Evolutionary conservation across 306 rosid species (phyloP), one percentile per base, ranked within the genome.

Genomic region (Hylodesmum podocarpum): DNA sequence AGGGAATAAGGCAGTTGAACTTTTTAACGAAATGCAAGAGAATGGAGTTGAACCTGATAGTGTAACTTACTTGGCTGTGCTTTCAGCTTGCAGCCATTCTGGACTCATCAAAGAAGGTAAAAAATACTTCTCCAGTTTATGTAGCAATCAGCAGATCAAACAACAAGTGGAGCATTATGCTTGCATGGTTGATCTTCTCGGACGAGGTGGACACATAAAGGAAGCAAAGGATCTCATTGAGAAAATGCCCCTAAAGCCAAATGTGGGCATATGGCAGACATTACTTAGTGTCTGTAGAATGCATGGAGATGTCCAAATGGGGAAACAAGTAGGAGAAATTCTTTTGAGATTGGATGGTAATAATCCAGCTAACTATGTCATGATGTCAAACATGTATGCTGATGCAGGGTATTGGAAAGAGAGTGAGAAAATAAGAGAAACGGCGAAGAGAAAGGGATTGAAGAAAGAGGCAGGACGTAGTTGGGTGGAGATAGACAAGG

Each of bases 1-100:
- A 9, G 88, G 90, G 54, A 69, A 39, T 59, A 70, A 88, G 55
- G 91, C 90, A 11, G 27, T 88, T 40, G 43, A 28, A 68, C 77
- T 88, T 27, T 90, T 88, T 58, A 59, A 81, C 49, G 75, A 73
- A 75, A 87, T 88, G 96, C 86, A 41, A 43, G 33, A 5, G 28
- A 70, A 75, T 22, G 80, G 84, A 22, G 47, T 88, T 4, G 80
- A 88, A 77, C 91, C 88, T 6, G 90, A 88, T 16, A 51, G 73
- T 11, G 93, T 90, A 40, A 72, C 85, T 67, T 88, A 85, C 84
- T 75, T 90, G 66, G 91, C 88, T 1, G 85, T 83, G 70, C 96
- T 91, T 68, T 77, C 91, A 55, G 93, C 93, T 58, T 90, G 90
- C 83, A 87, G 93, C 80, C 96, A 87, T 67, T 77, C 91, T 12